A percentile compares a stretch with the other conserved stretches of the same genome.
These are phyloP conservation scores for Hypocreales sp. DNA, from an alignment of 2,329 filamentous ascomycete genomes.

Conservation along the genomic window DNA sequence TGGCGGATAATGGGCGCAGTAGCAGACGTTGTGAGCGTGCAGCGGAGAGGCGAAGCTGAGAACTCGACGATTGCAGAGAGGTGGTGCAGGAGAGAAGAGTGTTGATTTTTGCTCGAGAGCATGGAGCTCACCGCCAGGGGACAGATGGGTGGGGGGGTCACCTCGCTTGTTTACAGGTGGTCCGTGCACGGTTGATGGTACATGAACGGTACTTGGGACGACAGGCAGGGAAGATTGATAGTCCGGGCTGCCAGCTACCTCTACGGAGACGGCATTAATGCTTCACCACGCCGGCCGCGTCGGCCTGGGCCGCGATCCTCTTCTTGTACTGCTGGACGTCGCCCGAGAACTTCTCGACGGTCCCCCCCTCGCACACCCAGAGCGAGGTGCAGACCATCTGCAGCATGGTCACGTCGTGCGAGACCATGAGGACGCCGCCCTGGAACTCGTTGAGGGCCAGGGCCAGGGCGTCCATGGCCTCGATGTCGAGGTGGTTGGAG, in stretches of 20 bases:
- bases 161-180: too few relatives aligned
- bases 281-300: constrained; percentile 76
- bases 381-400: constrained; percentile 88
- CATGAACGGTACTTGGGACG: too few relatives aligned
- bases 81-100: constrained; percentile 4
- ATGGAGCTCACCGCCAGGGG: too few relatives aligned
- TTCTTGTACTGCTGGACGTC: constrained; percentile 97
- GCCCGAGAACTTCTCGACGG: constrained; percentile 89
- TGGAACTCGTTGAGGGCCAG: constrained; percentile 74
- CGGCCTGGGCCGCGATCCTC: constrained; percentile 78
- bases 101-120: too few relatives aligned
- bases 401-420: constrained; percentile 97
- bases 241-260: too few relatives aligned
- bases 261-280: too few relatives aligned
- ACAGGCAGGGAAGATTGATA: too few relatives aligned
- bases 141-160: too few relatives aligned
- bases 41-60: too few relatives aligned
- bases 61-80: too few relatives aligned
- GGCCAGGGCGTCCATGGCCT: constrained; percentile 92
- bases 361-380: constrained; percentile 93
- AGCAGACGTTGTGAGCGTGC: too few relatives aligned
- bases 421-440: constrained; percentile 95
- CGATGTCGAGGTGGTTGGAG: constrained; percentile 96
- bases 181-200: too few relatives aligned
- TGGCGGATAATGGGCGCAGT: constrained; percentile 20